These are phyloP conservation scores for Paramyrothecium sp. DNA, from an alignment of 2,329 filamentous ascomycete species.

Conservation along the genomic window DNA sequence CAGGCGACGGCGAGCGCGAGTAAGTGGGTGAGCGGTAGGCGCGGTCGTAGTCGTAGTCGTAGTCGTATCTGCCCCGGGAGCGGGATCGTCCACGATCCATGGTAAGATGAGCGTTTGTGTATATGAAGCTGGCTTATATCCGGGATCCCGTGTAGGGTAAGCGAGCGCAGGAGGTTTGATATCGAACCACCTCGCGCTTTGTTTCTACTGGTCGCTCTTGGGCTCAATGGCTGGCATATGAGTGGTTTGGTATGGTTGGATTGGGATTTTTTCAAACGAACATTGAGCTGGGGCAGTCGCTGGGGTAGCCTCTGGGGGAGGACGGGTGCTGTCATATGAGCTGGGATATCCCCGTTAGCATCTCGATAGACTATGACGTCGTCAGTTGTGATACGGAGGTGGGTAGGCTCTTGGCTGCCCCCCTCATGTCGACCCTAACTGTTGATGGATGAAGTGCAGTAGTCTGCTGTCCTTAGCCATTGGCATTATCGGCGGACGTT, in stretches of 20 bases:
- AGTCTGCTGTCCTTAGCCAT: neutral
- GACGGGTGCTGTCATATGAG: neutral
- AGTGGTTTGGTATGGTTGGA: neutral
- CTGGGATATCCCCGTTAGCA: neutral
- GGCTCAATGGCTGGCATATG: neutral
- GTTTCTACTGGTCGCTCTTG: too few relatives aligned
- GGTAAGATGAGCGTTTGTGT: neutral
- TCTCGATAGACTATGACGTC: neutral
- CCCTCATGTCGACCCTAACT: neutral
- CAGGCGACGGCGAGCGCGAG: constrained; percentile 4
- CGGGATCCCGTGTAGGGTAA: neutral
- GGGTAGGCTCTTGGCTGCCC: neutral
- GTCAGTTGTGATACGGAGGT: neutral
- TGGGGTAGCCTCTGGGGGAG: neutral
- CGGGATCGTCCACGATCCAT: constrained; percentile 14
- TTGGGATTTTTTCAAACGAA: too few relatives aligned
- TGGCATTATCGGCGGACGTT: neutral
- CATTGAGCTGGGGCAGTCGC: neutral
- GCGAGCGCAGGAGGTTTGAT: neutral
- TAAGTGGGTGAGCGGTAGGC: constrained; percentile 7
- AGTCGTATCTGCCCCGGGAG: constrained; percentile 18
- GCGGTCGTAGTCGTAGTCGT: constrained; percentile 15
- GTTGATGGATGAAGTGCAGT: neutral
- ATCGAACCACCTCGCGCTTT: neutral
- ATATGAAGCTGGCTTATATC: neutral